phyloP scores from a whole-genome alignment of 2,329 filamentous ascomycete species.

The Penicillium sp. region DNA sequence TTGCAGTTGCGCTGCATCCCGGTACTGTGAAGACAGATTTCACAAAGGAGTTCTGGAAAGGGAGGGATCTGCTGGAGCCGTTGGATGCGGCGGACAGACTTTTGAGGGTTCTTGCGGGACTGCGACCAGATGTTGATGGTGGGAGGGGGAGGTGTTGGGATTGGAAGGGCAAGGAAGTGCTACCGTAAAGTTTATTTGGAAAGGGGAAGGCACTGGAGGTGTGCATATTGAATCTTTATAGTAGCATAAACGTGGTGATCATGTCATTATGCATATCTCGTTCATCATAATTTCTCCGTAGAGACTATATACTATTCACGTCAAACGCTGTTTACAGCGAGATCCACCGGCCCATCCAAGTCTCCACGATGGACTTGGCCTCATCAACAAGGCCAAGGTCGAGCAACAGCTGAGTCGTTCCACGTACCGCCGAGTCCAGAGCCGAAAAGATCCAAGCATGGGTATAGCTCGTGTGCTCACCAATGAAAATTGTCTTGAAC shows the following conservation, averaged over 20 bases:
- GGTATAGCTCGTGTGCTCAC: conserved; percentile 71
- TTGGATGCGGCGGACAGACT: conserved; percentile 69
- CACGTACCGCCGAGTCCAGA: conserved; percentile 68
- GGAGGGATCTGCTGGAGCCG: conserved; percentile 68
- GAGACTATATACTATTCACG: not conserved
- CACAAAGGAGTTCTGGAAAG: conserved; percentile 72
- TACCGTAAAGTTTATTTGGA: conserved; percentile 48
- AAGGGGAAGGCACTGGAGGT: no score
- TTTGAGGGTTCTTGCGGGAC: conserved; percentile 59
- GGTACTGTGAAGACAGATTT: conserved; percentile 79
- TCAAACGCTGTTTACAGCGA: conserved; percentile 17
- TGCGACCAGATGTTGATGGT: conserved; percentile 43
- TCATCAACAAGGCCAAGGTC: conserved; percentile 70
- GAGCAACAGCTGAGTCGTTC: conserved; percentile 64
- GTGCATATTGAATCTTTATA: no score
- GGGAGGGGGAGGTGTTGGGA: conserved; percentile 70
- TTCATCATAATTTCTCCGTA: not conserved
- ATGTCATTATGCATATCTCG: not conserved
- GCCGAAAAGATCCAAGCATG: conserved; percentile 63
- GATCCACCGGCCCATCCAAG: conserved; percentile 73
- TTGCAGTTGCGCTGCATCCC: conserved; percentile 74
- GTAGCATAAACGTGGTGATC: not conserved
- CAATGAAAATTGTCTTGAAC: conserved; percentile 68
- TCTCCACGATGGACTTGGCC: conserved; percentile 64
- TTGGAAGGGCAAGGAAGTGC: conserved; percentile 67